Evolutionary conservation across 108 stramenopile species (phyloP).

Genomic region (Mediolabrus comicus): DNA sequence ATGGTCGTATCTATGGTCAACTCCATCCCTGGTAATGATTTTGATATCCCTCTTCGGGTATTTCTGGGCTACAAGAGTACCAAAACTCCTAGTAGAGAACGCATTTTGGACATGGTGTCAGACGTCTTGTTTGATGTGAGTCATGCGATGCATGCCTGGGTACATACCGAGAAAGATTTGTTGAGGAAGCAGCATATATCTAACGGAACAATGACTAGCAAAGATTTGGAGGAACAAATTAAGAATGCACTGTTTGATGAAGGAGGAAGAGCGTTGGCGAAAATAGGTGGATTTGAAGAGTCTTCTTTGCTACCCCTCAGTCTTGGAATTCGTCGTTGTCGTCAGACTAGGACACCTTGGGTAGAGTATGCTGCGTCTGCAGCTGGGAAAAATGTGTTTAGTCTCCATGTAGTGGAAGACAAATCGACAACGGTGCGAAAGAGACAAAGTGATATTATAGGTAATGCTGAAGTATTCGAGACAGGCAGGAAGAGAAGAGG

Average conservation of each 20-base stretch:
- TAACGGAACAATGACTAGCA: neutral
- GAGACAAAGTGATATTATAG: slow-evolving; percentile 14
- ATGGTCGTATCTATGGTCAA: slow-evolving; percentile 25
- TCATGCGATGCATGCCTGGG: slow-evolving; percentile 58
- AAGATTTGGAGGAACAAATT: neutral
- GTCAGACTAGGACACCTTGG: slow-evolving; percentile 27
- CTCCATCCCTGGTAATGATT: slow-evolving; percentile 10
- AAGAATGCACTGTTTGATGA: slow-evolving; percentile 3
- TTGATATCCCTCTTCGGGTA: slow-evolving; percentile 23
- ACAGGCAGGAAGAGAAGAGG: slow-evolving; percentile 31
- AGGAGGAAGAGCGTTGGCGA: slow-evolving; percentile 4
- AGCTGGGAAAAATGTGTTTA: slow-evolving; percentile 20
- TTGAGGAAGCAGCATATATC: neutral
- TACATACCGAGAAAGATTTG: slow-evolving; percentile 42
- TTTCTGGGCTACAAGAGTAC: slow-evolving; percentile 52
- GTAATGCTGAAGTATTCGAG: slow-evolving; percentile 12
- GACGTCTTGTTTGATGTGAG: slow-evolving; percentile 56
- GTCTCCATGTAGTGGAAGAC: neutral
- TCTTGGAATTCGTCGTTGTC: slow-evolving; percentile 35
- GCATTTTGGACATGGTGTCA: slow-evolving; percentile 33
- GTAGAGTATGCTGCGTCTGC: slow-evolving; percentile 30
- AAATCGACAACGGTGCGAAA: neutral
- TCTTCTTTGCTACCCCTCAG: slow-evolving; percentile 44
- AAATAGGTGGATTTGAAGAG: neutral
- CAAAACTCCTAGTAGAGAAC: slow-evolving; percentile 22